Base-by-base conservation (phyloP, 257 asterid species). In the Asclepias syriaca region DNA sequence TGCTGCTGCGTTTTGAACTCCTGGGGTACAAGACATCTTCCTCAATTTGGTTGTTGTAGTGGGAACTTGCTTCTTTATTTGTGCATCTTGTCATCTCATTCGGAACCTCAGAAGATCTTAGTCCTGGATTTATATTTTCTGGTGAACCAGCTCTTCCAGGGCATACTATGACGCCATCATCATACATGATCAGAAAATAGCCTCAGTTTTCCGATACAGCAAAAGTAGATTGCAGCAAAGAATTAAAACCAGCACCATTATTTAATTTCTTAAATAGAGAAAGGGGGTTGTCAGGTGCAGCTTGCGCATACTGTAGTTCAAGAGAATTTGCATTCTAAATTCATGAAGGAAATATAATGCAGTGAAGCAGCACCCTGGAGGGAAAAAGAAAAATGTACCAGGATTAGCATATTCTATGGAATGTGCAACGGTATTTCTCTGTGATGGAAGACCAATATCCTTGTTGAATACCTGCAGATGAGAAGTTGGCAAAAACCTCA, bases 401-500 rank as follows among this genome's bases (percentile, higher is more conserved):
- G 87, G 87, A 79, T 80, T 83, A 69, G 83, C 83, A 83, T 82
- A 72, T 57, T 69, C 82, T 79, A 77, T 45, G 19, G 86, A 78
- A 77, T 70, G 24, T 72, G 82, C 74, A 68, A 83, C 70, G 68
- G 18, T 48, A 54, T 51, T 58, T n/a, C 70, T 72, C 56, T 59
- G 59, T 72, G 81, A 64, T 69, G 83, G 64, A 46, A 83, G 71
- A 51, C 71, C 83, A 68, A 60, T 74, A 68, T 85, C 85, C 81
- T 83, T 89, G 78, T 78, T 65, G 84, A 90, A 85, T 58, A 90
- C 93, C 98, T 93, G 87, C 70, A 59, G 73, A 66, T 59, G 50
- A 50, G 53, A 67, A 45, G 74, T 68, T 65, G 74, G 53, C 75
- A 56, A 81, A 67, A 75, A 64, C 71, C 46, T 60, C 37, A 53